A percentile compares a stretch with the other conserved stretches of the same genome.
Evolutionary conservation across 2,329 filamentous ascomycete species (phyloP).

Genomic region (Fusarium buharicum): DNA sequence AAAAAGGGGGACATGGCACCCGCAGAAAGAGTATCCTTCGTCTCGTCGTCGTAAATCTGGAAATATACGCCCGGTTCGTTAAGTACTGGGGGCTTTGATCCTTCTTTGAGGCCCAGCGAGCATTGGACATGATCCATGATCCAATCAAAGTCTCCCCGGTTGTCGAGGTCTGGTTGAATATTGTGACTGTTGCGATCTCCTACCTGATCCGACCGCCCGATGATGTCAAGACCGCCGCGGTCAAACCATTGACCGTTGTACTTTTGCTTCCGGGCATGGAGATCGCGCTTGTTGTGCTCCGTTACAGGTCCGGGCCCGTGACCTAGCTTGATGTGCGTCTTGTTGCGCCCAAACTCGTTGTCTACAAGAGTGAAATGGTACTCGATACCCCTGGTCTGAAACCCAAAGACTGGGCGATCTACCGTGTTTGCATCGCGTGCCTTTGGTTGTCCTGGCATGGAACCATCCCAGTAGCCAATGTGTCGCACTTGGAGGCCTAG

Average conservation of each 20-base stretch:
- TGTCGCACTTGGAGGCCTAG: neutral
- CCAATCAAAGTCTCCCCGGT: constrained; percentile 2
- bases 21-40: neutral
- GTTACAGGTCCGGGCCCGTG: neutral
- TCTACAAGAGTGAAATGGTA: constrained; percentile 1
- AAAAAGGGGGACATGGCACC: constrained; percentile 1
- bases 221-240: neutral
- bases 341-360: neutral
- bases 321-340: neutral
- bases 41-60: constrained; percentile 1
- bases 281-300: neutral
- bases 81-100: neutral
- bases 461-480: neutral
- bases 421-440: neutral
- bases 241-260: constrained; percentile 1
- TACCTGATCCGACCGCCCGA: neutral
- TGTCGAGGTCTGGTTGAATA: neutral
- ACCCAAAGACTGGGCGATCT: neutral
- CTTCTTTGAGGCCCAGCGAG: neutral
- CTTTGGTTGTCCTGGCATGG: neutral
- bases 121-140: constrained; percentile 2
- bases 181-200: neutral
- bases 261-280: constrained; percentile 1
- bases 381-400: neutral
- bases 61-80: neutral